Percentiles rank a stretch among this genome's conserved stretches.
These are phyloP conservation scores for Pseudogymnoascus sp. DNA, from an alignment of 2,329 filamentous ascomycete species.

Conservation along the genomic window DNA sequence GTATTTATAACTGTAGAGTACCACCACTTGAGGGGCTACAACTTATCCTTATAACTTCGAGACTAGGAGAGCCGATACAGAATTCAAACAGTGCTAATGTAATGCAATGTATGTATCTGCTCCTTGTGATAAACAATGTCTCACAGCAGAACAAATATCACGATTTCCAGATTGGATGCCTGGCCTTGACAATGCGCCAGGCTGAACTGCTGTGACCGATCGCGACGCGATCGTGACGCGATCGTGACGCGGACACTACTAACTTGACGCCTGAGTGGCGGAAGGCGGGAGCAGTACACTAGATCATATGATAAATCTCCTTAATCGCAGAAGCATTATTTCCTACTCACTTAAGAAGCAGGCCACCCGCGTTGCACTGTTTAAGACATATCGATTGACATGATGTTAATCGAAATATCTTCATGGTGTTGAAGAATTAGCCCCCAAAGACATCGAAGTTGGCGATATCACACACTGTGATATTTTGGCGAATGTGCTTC, in stretches of 20 bases:
- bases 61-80: background rate
- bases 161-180: background rate
- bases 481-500: too few species aligned
- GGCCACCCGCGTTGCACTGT: background rate
- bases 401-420: too few species aligned
- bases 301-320: background rate
- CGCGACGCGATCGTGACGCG: background rate
- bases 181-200: background rate
- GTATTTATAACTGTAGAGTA: background rate
- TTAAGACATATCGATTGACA: background rate
- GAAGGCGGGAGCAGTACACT: background rate
- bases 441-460: too few species aligned
- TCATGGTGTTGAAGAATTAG: background rate
- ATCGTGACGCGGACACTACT: too few species aligned
- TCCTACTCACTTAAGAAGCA: background rate
- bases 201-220: background rate
- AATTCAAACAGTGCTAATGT: background rate
- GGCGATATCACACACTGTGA: too few species aligned
- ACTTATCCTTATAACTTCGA: background rate
- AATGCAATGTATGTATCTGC: background rate
- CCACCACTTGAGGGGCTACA: background rate
- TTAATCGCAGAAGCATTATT: background rate
- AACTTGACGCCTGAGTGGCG: background rate
- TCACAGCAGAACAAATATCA: background rate
- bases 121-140: background rate